These are phyloP conservation scores for Ballota nigra DNA, from an alignment of 257 asterid genomes.

Conservation along the genomic window DNA sequence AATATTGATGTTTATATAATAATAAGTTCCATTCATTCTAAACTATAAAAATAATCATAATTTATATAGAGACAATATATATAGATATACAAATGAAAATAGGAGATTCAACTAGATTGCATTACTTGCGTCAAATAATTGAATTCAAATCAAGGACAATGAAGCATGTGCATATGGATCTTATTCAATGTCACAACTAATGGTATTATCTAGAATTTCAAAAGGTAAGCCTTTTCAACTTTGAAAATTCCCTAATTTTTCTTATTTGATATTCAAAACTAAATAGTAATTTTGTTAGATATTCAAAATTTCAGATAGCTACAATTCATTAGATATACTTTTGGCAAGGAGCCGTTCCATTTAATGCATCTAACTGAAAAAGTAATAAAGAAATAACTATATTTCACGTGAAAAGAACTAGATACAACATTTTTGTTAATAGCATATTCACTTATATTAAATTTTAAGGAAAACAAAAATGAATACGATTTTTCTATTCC, in stretches of 20 bases:
- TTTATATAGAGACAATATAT: background rate
- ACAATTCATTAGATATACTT: too few species aligned
- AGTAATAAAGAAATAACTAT: too few species aligned
- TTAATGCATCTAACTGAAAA: too few species aligned
- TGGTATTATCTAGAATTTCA: background rate
- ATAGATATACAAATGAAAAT: background rate
- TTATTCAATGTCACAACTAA: background rate
- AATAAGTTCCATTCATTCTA: background rate
- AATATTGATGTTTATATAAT: too few species aligned
- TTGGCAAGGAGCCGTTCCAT: background rate
- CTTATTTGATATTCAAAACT: background rate
- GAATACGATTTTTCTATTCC: background rate
- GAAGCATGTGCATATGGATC: constrained; percentile 7
- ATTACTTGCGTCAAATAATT: background rate
- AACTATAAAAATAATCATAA: background rate
- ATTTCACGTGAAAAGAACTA: background rate
- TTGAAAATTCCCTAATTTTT: background rate
- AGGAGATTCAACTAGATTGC: background rate
- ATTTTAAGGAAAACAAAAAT: background rate
- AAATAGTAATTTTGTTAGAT: background rate
- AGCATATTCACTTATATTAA: too few species aligned
- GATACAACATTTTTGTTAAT: too few species aligned
- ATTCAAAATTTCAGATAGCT: background rate
- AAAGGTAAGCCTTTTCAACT: background rate
- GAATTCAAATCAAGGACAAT: constrained; percentile 1